Base-by-base conservation (phyloP, 2,329 filamentous ascomycete genomes). In the Xylaria digitata region DNA sequence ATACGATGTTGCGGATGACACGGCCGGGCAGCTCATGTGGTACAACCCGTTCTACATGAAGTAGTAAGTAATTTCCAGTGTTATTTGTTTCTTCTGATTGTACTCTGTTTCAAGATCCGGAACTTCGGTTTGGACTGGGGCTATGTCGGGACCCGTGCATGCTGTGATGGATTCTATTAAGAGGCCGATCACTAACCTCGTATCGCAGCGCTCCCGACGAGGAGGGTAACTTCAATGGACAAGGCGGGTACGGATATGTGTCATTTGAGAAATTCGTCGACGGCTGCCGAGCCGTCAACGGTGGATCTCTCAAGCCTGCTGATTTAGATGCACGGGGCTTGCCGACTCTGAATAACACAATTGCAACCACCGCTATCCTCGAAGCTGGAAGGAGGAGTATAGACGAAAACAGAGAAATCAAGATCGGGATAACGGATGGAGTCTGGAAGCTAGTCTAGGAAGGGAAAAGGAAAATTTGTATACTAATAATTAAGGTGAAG, bases 191-290 rank as follows among this genome's bases (percentile, higher is more conserved):
- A 26, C 65, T 67, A n/a, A 67, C n/a, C 8, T 52, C 19, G 1
- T 5, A 43, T 11, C 30, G 15, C 11, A 69, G 66, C 76, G 92
- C 94, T 13, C 94, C 94, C 21, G 94, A 97, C 75, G 94, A 97
- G 82, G 92, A 97, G 79, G 95, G 94, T 61, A 96, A 97, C 81
- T 97, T 97, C 79, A 90, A 89, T 61, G 94, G 94, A 42, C 94
- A 97, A 82, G 91, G 89, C 6, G 94, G 94, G 26, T 97, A 97
- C 78, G 94, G 94, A 40, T 97, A 97, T 80, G 88, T 97, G 65
- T 96, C 92, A 21, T 94, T 97, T 76, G 94, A 97, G 83, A 97
- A 97, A 82, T 97, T 97, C 80, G 90, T 97, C 56, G 93, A 97
- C 78, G 94, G 91, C 13, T 93, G 93, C 77, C 89, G 89, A 50